Conservation (phyloP, 2,329 filamentous ascomycete genomes). For the Apiospora pterosperma region DNA sequence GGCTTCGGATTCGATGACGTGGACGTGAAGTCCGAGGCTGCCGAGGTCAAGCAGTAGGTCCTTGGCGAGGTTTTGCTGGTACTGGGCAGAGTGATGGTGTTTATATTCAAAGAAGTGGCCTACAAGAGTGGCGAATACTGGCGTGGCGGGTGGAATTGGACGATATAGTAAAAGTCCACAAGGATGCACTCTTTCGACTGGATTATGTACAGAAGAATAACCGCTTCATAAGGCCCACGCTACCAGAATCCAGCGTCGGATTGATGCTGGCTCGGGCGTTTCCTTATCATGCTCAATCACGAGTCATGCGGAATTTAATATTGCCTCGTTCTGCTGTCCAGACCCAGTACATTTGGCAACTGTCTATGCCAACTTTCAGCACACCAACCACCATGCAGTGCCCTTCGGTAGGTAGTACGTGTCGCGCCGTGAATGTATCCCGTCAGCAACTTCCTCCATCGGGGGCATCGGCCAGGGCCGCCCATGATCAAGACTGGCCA, state of each 20-base stretch:
- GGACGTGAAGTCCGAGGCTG: conserved; percentile 19
- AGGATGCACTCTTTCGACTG: not conserved
- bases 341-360: not conserved
- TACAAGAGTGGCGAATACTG: conserved; percentile 11
- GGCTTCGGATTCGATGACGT: conserved; percentile 8
- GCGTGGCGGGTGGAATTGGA: conserved; percentile 4
- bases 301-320: not conserved
- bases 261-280: not conserved
- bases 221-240: not conserved
- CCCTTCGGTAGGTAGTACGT: not conserved
- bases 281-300: not conserved
- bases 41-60: conserved; percentile 26
- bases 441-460: not conserved
- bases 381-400: too few species aligned
- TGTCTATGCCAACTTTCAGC: too few species aligned
- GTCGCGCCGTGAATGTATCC: not conserved
- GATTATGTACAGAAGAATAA: not conserved
- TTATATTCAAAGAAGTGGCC: conserved; percentile 8
- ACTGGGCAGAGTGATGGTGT: conserved; percentile 16
- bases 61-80: conserved; percentile 20
- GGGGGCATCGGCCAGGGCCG: too few species aligned
- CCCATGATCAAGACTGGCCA: not conserved
- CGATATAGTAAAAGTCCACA: not conserved
- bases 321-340: not conserved
- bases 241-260: not conserved